phyloP scores from a whole-genome alignment of 352 stramenopile genomes.

The Globisporangium cystogenes region DNA sequence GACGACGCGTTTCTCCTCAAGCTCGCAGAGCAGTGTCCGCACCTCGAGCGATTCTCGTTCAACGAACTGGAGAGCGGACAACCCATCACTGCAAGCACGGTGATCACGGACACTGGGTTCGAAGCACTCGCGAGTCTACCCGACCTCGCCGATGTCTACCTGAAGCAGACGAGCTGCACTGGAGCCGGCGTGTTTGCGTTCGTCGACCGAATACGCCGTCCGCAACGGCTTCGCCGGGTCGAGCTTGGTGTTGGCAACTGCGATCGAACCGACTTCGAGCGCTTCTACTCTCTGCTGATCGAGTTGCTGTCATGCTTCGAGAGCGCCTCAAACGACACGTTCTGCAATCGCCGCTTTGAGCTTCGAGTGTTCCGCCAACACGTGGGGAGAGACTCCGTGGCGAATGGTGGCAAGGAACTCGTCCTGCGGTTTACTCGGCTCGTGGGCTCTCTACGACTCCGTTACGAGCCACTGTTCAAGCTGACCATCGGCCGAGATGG shows the following conservation, averaged over 20 bases:
- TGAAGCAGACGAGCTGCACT: slow-evolving; percentile 13
- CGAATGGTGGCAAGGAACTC: not conserved
- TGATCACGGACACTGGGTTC: slow-evolving; percentile 9
- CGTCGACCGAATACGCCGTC: slow-evolving; percentile 2
- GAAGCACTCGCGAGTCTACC: slow-evolving; percentile 7
- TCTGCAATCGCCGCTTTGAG: slow-evolving; percentile 6
- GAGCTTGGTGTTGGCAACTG: slow-evolving; percentile 1
- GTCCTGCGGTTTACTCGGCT: not conserved
- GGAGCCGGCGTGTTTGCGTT: slow-evolving; percentile 9
- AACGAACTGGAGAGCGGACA: slow-evolving; percentile 13
- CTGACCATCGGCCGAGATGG: slow-evolving; percentile 3
- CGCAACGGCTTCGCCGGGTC: not conserved
- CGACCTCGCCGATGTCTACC: slow-evolving; percentile 6
- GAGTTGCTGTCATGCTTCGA: slow-evolving; percentile 8
- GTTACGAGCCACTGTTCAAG: slow-evolving; percentile 1
- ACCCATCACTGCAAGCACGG: slow-evolving; percentile 7
- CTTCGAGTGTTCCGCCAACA: slow-evolving; percentile 7
- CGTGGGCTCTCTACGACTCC: not conserved
- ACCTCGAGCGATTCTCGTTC: slow-evolving; percentile 6
- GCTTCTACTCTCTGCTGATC: slow-evolving; percentile 5
- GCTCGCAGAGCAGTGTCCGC: slow-evolving; percentile 4
- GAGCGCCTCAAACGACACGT: not conserved
- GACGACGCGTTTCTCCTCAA: slow-evolving; percentile 10
- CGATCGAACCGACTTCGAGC: slow-evolving; percentile 2
- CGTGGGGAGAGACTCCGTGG: slow-evolving; percentile 3